These are phyloP conservation scores for Eutrema yunnanense DNA, from an alignment of 345 rosid genomes.

Conservation along the genomic window DNA sequence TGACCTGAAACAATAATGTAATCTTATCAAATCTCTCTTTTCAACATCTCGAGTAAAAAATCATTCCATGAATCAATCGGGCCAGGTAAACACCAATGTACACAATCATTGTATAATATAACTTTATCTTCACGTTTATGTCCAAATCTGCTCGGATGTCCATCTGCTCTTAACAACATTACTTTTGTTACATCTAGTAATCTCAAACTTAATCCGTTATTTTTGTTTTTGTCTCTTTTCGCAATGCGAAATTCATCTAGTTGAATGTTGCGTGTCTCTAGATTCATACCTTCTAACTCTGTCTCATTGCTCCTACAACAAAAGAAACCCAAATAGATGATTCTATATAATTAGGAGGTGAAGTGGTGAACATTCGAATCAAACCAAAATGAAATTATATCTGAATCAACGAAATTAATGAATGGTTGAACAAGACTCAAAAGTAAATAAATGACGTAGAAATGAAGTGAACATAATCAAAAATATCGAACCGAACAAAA, in stretches of 20 bases:
- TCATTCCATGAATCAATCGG: conserved; percentile 80
- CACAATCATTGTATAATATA: conserved; percentile 68
- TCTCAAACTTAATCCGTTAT: conserved; percentile 14
- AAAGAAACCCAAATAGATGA: neutral
- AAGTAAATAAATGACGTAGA: too few relatives aligned
- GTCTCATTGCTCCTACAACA: conserved; percentile 33
- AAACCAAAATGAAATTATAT: neutral
- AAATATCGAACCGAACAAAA: too few relatives aligned
- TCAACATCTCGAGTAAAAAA: conserved; percentile 67
- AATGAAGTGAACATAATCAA: too few relatives aligned
- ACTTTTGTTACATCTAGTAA: conserved; percentile 53
- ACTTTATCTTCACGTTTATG: conserved; percentile 62
- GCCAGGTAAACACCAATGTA: conserved; percentile 92
- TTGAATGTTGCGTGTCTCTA: conserved; percentile 59
- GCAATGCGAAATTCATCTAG: conserved; percentile 60
- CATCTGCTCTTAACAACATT: conserved; percentile 58
- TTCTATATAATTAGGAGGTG: neutral
- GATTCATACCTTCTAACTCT: conserved; percentile 38
- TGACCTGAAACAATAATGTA: neutral
- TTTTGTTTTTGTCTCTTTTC: conserved; percentile 31
- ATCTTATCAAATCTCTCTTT: conserved; percentile 29
- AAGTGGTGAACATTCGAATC: neutral
- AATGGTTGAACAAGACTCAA: too few relatives aligned
- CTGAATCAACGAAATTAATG: too few relatives aligned
- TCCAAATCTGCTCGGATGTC: conserved; percentile 70